phyloP scores from a whole-genome alignment of 345 rosid species.

The Gossypium thurberi region DNA sequence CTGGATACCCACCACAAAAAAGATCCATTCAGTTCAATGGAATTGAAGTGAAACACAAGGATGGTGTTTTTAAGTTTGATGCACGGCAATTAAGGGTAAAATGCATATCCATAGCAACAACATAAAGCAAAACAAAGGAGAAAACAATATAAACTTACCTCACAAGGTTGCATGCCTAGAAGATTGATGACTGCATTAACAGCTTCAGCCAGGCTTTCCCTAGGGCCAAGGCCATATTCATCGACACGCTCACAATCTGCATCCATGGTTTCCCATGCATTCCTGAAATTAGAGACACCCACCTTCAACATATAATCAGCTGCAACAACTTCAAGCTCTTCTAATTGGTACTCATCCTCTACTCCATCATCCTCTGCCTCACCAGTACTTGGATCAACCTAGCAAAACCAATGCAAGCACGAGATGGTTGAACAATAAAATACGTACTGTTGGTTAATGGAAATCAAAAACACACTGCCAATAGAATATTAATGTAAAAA shows the following conservation, averaged over 20 bases:
- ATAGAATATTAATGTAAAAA: not conserved
- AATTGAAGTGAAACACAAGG: not conserved
- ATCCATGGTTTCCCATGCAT: conserved; percentile 91
- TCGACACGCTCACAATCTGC: conserved; percentile 77
- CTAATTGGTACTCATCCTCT: conserved; percentile 95
- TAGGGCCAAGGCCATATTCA: conserved; percentile 93
- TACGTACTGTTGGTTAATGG: not conserved
- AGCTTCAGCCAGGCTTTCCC: conserved; percentile 85
- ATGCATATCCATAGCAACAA: not conserved
- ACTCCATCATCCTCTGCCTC: conserved; percentile 96
- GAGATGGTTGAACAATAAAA: not conserved
- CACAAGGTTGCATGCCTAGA: conserved; percentile 99
- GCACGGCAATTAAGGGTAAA: not conserved
- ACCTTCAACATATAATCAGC: conserved; percentile 89
- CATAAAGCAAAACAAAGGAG: not conserved
- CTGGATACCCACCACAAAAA: conserved; percentile 30
- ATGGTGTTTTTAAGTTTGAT: not conserved
- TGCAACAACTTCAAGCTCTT: conserved; percentile 90
- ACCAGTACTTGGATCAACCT: conserved; percentile 90
- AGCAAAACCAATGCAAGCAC: conserved; percentile 10
- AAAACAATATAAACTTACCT: conserved; percentile 42
- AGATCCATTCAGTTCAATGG: not conserved
- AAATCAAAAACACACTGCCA: not conserved
- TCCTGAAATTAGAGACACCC: conserved; percentile 85
- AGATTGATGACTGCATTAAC: conserved; percentile 78